Evolutionary conservation across 2,329 filamentous ascomycete genomes (phyloP).

Genomic region (Diaporthe ilicicola): DNA sequence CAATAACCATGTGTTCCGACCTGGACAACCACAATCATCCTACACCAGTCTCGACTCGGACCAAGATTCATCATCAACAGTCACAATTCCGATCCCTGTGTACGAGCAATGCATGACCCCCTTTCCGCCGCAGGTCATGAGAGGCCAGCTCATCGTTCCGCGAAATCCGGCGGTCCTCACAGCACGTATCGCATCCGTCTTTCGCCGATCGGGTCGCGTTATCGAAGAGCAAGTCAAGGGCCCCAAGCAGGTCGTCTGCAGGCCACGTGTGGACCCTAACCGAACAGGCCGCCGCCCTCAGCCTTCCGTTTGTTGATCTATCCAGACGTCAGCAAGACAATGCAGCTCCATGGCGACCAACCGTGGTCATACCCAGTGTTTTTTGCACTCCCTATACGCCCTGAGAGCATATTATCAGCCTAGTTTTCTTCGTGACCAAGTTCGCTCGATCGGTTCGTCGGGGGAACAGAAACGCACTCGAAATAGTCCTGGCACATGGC

Average conservation of each 20-base stretch:
- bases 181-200: background rate
- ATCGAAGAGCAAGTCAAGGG: fast-evolving
- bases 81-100: fast-evolving
- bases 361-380: slow-evolving; percentile 78
- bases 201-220: background rate
- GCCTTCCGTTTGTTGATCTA: slow-evolving; percentile 42
- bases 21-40: background rate
- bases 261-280: background rate
- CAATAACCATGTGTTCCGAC: background rate
- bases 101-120: too few species aligned
- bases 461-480: slow-evolving; percentile 69
- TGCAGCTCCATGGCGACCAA: fast-evolving
- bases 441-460: background rate
- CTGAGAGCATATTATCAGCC: slow-evolving; percentile 51
- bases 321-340: background rate
- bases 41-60: too few species aligned
- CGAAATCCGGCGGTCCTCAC: background rate
- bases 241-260: background rate
- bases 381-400: slow-evolving; percentile 94
- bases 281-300: slow-evolving; percentile 34
- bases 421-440: background rate
- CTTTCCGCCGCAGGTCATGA: too few species aligned
- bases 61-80: too few species aligned
- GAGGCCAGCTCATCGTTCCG: background rate
- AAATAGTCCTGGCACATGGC: slow-evolving; percentile 96